phyloP scores from a whole-genome alignment of 768 basidiomycete genomes.

The Psilocybe sp. region DNA sequence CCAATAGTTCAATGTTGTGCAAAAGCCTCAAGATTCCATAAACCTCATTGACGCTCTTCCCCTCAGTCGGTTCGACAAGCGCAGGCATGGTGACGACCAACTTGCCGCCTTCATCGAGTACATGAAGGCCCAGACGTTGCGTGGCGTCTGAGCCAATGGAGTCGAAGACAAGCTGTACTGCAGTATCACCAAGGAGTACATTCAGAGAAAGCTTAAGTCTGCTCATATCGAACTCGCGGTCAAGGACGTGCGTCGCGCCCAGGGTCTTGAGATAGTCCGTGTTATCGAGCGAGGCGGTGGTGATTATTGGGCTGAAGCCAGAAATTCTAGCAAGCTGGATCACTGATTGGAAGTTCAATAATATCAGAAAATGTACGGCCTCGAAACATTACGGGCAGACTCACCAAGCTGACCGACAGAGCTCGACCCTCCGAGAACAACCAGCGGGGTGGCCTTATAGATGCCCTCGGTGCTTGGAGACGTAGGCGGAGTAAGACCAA shows the following conservation, averaged over 20 bases:
- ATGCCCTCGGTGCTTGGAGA: constrained; percentile 28
- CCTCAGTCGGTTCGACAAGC: too few species aligned
- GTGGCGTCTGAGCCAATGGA: too few species aligned
- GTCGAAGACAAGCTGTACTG: too few species aligned
- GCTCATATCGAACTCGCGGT: constrained; percentile 3
- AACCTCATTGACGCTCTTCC: neutral
- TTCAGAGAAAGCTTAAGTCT: too few species aligned
- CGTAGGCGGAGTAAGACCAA: constrained; percentile 35
- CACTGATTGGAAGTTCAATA: constrained; percentile 8
- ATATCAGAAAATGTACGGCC: too few species aligned
- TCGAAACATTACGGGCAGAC: too few species aligned
- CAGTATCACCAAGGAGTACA: too few species aligned
- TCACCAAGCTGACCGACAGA: constrained; percentile 19
- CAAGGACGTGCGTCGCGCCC: constrained; percentile 38
- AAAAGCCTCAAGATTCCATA: neutral
- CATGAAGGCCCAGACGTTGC: too few species aligned
- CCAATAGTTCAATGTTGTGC: constrained; percentile 8
- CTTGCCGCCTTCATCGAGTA: too few species aligned
- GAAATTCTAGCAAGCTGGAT: constrained; percentile 36
- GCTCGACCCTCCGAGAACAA: constrained; percentile 44
- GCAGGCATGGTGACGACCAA: too few species aligned
- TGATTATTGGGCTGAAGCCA: constrained; percentile 40
- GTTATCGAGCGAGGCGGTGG: constrained; percentile 31
- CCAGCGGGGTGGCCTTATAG: constrained; percentile 39
- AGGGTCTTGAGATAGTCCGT: constrained; percentile 30